These are phyloP conservation scores for Pythium myriotylum DNA, from an alignment of 352 stramenopile species.

Conservation along the genomic window DNA sequence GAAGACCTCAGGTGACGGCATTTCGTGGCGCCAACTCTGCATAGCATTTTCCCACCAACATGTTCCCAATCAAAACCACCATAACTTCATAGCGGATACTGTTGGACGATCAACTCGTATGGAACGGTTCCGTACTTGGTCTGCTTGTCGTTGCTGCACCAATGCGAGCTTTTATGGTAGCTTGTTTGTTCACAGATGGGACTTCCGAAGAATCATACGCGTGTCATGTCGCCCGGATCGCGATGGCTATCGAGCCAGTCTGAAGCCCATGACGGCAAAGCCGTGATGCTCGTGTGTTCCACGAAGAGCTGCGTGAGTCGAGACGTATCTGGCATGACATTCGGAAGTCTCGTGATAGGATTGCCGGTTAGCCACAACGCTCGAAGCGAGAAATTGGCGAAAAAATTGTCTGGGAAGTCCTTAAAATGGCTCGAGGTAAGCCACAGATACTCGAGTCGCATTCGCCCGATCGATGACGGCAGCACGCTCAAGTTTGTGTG, in stretches of 20 bases:
- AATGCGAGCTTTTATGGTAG: background rate
- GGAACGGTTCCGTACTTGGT: background rate
- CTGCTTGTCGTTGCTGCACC: background rate
- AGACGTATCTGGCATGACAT: background rate
- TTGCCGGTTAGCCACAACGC: conserved; percentile 4
- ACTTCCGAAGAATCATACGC: conserved; percentile 3
- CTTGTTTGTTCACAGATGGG: background rate
- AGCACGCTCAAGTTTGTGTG: background rate
- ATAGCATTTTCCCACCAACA: no score
- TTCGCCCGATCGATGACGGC: background rate
- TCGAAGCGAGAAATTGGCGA: background rate
- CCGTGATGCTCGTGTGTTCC: conserved; percentile 11
- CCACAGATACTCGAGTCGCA: conserved; percentile 1
- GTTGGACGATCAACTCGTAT: background rate
- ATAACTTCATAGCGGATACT: no score
- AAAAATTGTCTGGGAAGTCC: conserved; percentile 2
- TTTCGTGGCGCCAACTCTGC: background rate
- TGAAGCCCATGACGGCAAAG: background rate
- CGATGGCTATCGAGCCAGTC: background rate
- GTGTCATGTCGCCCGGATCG: background rate
- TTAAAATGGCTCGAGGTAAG: background rate
- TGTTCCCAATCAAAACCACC: no score
- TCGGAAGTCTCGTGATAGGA: background rate
- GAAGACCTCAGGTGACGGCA: background rate
- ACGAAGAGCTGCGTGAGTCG: conserved; percentile 8